Percentiles rank a stretch among this genome's conserved stretches.
Evolutionary conservation across 257 asterid genomes (phyloP).

Genomic region (Ophiorrhiza pumila): DNA sequence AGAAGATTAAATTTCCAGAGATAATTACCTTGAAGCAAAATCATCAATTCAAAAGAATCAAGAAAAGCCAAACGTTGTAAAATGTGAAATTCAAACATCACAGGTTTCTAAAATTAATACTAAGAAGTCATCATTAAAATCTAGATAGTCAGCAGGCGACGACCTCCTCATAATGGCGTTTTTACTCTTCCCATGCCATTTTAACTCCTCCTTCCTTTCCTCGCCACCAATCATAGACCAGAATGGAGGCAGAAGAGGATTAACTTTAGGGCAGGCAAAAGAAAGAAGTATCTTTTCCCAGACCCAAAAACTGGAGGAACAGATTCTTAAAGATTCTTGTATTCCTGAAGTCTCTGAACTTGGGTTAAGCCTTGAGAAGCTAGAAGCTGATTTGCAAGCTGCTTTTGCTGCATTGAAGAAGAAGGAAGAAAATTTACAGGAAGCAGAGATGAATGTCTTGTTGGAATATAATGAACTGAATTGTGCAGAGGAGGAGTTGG

Average conservation of each 20-base stretch:
- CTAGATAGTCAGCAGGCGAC: too few species aligned
- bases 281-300: slow-evolving; percentile 62
- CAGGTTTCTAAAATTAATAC: too few species aligned
- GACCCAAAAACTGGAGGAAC: slow-evolving; percentile 82
- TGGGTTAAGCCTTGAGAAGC: slow-evolving; percentile 43
- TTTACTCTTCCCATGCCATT: too few species aligned
- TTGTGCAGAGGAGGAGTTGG: slow-evolving; percentile 53
- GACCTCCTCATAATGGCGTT: too few species aligned
- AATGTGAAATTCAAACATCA: background rate
- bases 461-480: slow-evolving; percentile 48
- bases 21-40: background rate
- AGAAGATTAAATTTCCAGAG: background rate
- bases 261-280: slow-evolving; percentile 24
- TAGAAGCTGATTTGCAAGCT: slow-evolving; percentile 66
- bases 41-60: background rate
- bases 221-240: slow-evolving; percentile 23
- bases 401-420: slow-evolving; percentile 62
- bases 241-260: slow-evolving; percentile 43
- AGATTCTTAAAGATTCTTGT: slow-evolving; percentile 54
- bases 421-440: slow-evolving; percentile 77
- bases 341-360: slow-evolving; percentile 52
- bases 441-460: slow-evolving; percentile 57
- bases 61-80: background rate
- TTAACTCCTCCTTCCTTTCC: too few species aligned
- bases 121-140: too few species aligned